A percentile compares a stretch with the other conserved stretches of the same genome.
phyloP scores from a whole-genome alignment of 371 early-diverging fungal genomes.

The Basidiobolus meristosporus region DNA sequence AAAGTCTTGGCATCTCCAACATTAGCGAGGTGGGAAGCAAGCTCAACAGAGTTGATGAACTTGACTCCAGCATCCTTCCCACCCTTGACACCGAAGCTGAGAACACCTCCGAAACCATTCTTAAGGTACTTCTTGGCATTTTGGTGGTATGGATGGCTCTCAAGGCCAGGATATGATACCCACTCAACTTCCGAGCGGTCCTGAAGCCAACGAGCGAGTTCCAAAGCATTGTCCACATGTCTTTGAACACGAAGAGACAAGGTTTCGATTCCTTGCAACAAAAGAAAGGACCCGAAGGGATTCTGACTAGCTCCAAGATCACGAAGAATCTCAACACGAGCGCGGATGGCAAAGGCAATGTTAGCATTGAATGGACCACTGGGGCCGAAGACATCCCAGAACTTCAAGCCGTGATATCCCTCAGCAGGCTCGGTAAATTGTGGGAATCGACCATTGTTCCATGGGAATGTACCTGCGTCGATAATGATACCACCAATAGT shows the following conservation, averaged over 20 bases:
- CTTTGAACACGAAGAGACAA: constrained; percentile 77
- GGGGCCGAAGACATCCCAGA: constrained; percentile 68
- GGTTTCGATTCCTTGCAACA: constrained; percentile 71
- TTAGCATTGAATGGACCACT: constrained; percentile 31
- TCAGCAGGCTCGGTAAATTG: constrained; percentile 64
- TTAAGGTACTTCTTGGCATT: constrained; percentile 56
- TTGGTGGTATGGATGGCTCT: constrained; percentile 42
- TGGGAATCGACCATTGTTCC: constrained; percentile 78
- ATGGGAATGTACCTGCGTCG: constrained; percentile 68
- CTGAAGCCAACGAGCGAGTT: constrained; percentile 58
- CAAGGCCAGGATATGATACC: constrained; percentile 73
- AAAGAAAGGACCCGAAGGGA: constrained; percentile 70
- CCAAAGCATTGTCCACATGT: constrained; percentile 54
- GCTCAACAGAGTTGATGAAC: constrained; percentile 52
- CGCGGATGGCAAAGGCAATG: constrained; percentile 45
- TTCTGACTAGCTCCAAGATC: constrained; percentile 66
- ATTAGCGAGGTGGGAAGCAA: constrained; percentile 57
- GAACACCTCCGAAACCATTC: constrained; percentile 64
- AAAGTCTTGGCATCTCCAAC: constrained; percentile 80
- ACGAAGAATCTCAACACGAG: constrained; percentile 62
- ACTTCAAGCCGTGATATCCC: constrained; percentile 69
- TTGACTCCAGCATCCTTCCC: constrained; percentile 22
- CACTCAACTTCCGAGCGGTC: constrained; percentile 48
- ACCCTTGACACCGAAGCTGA: constrained; percentile 70
- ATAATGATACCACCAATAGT: constrained; percentile 75